Evolutionary conservation across 2,329 filamentous ascomycete genomes (phyloP), one percentile per base, ranked within the genome.

Genomic region (Verticillium nubilum): DNA sequence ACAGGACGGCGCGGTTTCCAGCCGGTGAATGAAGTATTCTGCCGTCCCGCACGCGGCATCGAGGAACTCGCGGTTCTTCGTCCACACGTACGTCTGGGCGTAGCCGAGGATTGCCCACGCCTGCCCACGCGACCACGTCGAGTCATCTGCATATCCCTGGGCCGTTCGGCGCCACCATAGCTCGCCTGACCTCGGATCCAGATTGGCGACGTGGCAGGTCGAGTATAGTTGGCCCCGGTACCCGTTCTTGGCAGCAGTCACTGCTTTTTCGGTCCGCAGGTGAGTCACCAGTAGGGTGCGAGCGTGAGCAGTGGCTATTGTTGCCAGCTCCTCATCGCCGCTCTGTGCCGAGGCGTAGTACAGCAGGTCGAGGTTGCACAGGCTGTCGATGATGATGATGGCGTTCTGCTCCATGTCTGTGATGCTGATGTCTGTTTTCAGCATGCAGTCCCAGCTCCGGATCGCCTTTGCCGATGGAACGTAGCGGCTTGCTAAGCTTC

Each of bases 41-140:
- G 79, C 76, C 15, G 77, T 69, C 1, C 73, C 72, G 5, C 75
- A 73, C 0, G 80, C 74, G 0, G 78, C 76, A 0, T 73, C 61
- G 0, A 81, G 67, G 54, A 80, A 81, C 0, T 58, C 63, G 0
- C 59, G 29, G 2, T 78, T 72, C 19, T 75, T 76, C 0, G 79
- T 81, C 76, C 77, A 81, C 37, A 65, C 69, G 59, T 79, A 81
- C 0, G 76, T 77, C 62, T 81, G 79, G 1, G 78, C 71, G 56
- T 78, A 81, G 0, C 79, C 79, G 50, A 80, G 68, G 13, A 81
- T 77, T 0, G 72, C 73, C 79, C 79, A 82, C 0, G 78, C 76
- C 59, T 82, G 80, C 0, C 80, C 80, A 3, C 80, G 70, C 1
- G 74, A 69, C 80, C 80, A 82, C 0, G 77, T 80, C 0, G 77